phyloP scores from a whole-genome alignment of 2,329 filamentous ascomycete genomes.

The Cryphonectria naterciae region DNA sequence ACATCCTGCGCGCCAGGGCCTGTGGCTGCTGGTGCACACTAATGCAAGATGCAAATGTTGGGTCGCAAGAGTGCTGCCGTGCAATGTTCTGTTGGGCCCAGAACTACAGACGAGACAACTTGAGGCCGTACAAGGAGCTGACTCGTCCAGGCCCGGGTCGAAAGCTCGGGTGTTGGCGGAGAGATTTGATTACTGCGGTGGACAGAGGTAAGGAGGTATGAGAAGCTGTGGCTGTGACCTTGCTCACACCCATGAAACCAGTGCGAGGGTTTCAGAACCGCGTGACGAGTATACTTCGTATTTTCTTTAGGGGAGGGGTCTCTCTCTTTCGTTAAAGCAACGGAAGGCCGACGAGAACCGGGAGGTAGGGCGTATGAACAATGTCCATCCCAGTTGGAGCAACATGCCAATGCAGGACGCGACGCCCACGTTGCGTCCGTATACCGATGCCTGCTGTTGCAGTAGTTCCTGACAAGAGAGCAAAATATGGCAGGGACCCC shows the following conservation, averaged over 20 bases:
- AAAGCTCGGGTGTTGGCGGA: background rate
- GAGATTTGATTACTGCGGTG: background rate
- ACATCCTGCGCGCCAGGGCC: background rate
- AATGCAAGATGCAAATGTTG: constrained; percentile 7
- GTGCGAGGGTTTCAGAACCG: background rate
- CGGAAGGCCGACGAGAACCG: background rate
- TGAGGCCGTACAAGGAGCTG: background rate
- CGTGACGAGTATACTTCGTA: background rate
- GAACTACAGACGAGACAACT: background rate
- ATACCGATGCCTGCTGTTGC: background rate
- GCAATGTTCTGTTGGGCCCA: background rate
- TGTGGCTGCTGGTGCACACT: background rate
- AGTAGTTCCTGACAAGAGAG: background rate
- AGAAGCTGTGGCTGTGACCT: background rate
- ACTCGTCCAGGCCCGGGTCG: background rate
- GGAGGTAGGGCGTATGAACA: background rate
- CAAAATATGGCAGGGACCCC: background rate
- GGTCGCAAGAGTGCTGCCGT: constrained; percentile 1
- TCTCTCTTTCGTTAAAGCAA: background rate
- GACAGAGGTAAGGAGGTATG: background rate
- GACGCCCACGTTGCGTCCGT: constrained; percentile 8
- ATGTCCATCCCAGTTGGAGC: background rate
- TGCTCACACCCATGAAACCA: background rate
- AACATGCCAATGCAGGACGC: background rate
- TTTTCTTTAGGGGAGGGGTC: background rate